Conservation (phyloP, 2,329 filamentous ascomycete species). For the Ophiostoma angusticollis region DNA sequence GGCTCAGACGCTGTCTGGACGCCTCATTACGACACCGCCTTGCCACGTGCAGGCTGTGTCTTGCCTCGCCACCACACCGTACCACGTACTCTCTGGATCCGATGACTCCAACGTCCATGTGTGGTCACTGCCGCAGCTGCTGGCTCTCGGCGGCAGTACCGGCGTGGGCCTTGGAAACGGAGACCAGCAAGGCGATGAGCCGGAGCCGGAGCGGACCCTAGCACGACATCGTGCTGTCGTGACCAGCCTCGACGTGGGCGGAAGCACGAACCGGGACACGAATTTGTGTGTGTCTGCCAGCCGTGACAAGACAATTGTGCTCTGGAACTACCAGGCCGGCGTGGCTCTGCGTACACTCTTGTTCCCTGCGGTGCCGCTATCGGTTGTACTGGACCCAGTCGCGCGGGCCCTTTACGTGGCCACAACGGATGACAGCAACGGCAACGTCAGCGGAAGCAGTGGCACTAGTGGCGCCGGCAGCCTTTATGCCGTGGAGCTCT, state of each 20-base stretch:
- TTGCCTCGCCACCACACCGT: constrained; percentile 57
- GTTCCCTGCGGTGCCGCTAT: constrained; percentile 59
- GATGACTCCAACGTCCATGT: constrained; percentile 84
- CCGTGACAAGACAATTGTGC: constrained; percentile 74
- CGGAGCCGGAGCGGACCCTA: constrained; percentile 64
- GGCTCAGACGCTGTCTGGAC: constrained; percentile 55
- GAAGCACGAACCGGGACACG: constrained; percentile 53
- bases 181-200: constrained; percentile 23
- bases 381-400: constrained; percentile 65
- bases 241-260: constrained; percentile 49
- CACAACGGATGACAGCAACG: constrained; percentile 52
- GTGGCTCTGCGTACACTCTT: constrained; percentile 69
- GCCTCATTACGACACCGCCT: constrained; percentile 61
- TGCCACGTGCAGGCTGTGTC: constrained; percentile 73
- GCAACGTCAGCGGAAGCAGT: not conserved
- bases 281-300: constrained; percentile 77
- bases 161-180: constrained; percentile 9
- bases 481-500: constrained; percentile 66
- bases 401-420: constrained; percentile 72
- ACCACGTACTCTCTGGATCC: constrained; percentile 65
- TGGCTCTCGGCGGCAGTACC: constrained; percentile 35
- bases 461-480: not conserved
- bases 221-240: constrained; percentile 65
- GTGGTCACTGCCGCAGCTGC: constrained; percentile 68
- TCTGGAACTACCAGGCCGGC: constrained; percentile 85